Conservation (phyloP, 2,329 filamentous ascomycete genomes). For the Daldinia eschscholtzii region DNA sequence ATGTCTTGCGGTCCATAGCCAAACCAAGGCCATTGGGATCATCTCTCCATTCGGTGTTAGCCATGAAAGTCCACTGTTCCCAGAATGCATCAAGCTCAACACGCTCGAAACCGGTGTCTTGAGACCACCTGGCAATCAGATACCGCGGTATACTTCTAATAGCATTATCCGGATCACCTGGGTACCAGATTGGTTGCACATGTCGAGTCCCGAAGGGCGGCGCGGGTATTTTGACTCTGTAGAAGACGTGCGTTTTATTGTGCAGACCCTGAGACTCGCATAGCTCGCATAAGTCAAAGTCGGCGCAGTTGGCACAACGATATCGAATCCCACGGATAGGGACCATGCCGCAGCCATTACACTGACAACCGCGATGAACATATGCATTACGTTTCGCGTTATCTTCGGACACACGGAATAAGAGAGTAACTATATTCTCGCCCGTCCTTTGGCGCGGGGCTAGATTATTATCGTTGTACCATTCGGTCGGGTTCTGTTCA, state of each 20-base stretch:
- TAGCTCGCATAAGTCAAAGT: constrained; percentile 94
- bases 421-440: constrained; percentile 84
- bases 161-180: constrained; percentile 83
- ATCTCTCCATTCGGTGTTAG: constrained; percentile 83
- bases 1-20: constrained; percentile 92
- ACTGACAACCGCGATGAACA: constrained; percentile 91
- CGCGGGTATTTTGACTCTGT: constrained; percentile 92
- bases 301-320: constrained; percentile 93
- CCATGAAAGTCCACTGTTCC: constrained; percentile 97
- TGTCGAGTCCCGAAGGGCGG: constrained; percentile 85
- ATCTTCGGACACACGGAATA: constrained; percentile 95
- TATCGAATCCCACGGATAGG: constrained; percentile 94
- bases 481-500: constrained; percentile 59
- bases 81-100: constrained; percentile 93
- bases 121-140: constrained; percentile 76
- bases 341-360: constrained; percentile 87
- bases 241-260: constrained; percentile 93
- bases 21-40: constrained; percentile 83
- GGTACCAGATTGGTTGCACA: constrained; percentile 87
- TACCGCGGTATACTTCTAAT: constrained; percentile 74
- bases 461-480: constrained; percentile 63
- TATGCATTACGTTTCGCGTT: constrained; percentile 90
- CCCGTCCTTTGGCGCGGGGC: constrained; percentile 66
- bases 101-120: constrained; percentile 82
- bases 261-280: constrained; percentile 86